Conservation (phyloP, 805 yeast species). For the Yarrowia hollandica region DNA sequence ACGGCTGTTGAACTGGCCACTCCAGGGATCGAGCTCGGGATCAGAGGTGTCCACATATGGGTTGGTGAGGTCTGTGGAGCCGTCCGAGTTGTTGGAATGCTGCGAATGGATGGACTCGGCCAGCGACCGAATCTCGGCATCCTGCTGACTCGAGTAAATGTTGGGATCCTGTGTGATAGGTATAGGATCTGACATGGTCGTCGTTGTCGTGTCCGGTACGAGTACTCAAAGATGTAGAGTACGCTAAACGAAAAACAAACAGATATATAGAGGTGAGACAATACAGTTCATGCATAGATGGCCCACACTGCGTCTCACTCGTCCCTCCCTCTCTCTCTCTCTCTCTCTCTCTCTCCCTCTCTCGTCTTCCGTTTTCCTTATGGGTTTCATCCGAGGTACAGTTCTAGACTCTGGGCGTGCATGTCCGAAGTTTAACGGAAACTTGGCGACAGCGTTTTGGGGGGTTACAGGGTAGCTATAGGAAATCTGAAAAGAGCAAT, state of each 20-base stretch:
- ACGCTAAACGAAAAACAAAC: too few relatives aligned
- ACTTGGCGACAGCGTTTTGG: background rate
- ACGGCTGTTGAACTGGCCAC: slow-evolving; percentile 54
- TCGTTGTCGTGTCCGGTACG: too few relatives aligned
- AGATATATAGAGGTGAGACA: too few relatives aligned
- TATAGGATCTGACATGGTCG: background rate
- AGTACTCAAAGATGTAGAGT: too few relatives aligned
- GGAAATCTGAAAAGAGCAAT: too few relatives aligned
- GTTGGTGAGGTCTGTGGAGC: slow-evolving; percentile 30
- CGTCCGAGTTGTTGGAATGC: slow-evolving; percentile 3
- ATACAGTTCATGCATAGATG: slow-evolving; percentile 13
- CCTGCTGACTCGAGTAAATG: slow-evolving; percentile 17
- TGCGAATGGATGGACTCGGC: slow-evolving; percentile 25
- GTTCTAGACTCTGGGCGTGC: background rate
- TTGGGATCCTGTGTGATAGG: slow-evolving; percentile 21
- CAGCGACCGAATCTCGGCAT: slow-evolving; percentile 23
- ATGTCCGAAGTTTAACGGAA: background rate
- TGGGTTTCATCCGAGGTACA: background rate
- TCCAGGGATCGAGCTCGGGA: slow-evolving; percentile 58
- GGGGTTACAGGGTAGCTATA: background rate
- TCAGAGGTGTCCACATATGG: slow-evolving; percentile 41
- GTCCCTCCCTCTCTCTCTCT: too few relatives aligned
- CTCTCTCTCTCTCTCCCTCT: too few relatives aligned
- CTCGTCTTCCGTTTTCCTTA: background rate
- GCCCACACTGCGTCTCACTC: too few relatives aligned